Percentiles rank a stretch among this genome's conserved stretches.
Conservation (phyloP, 345 rosid genomes). For the Hypericum perforatum region DNA sequence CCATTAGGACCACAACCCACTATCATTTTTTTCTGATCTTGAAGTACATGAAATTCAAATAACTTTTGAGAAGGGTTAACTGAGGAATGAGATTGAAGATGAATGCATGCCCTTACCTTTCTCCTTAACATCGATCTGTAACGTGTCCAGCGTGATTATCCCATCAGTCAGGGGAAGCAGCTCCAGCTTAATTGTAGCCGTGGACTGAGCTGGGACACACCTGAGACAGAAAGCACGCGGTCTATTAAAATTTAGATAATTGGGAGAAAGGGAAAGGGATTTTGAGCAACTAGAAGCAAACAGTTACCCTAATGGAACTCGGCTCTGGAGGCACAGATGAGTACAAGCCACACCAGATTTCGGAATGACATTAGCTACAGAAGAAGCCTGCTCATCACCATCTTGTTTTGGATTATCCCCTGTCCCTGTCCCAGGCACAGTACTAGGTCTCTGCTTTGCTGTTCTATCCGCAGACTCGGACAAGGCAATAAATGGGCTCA, state of each 20-base stretch:
- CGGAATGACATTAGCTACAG: slow-evolving; percentile 54
- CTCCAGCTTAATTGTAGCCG: slow-evolving; percentile 82
- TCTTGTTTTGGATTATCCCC: slow-evolving; percentile 28
- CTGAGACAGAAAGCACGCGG: slow-evolving; percentile 34
- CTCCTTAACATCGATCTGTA: slow-evolving; percentile 81
- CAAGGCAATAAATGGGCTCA: slow-evolving; percentile 55
- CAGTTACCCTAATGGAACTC: slow-evolving; percentile 91
- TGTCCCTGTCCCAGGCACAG: slow-evolving; percentile 15
- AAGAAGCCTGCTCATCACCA: slow-evolving; percentile 32
- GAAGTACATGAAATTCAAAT: no score
- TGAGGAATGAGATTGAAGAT: neutral
- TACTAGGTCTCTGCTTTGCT: slow-evolving; percentile 23
- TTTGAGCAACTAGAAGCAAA: slow-evolving; percentile 6
- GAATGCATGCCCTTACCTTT: slow-evolving; percentile 47
- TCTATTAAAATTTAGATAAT: slow-evolving; percentile 8
- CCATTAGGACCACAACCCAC: no score
- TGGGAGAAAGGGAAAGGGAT: slow-evolving; percentile 8
- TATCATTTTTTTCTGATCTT: no score
- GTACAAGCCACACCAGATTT: slow-evolving; percentile 62
- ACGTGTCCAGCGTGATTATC: slow-evolving; percentile 75
- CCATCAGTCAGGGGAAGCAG: slow-evolving; percentile 97
- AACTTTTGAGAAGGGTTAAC: no score
- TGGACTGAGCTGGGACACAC: slow-evolving; percentile 80
- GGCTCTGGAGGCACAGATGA: slow-evolving; percentile 96
- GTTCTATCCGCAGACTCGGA: slow-evolving; percentile 45